Percentiles rank a stretch among this genome's conserved stretches.
These are phyloP conservation scores for Aspergillus calidoustus DNA, from an alignment of 2,329 filamentous ascomycete genomes.

Conservation along the genomic window DNA sequence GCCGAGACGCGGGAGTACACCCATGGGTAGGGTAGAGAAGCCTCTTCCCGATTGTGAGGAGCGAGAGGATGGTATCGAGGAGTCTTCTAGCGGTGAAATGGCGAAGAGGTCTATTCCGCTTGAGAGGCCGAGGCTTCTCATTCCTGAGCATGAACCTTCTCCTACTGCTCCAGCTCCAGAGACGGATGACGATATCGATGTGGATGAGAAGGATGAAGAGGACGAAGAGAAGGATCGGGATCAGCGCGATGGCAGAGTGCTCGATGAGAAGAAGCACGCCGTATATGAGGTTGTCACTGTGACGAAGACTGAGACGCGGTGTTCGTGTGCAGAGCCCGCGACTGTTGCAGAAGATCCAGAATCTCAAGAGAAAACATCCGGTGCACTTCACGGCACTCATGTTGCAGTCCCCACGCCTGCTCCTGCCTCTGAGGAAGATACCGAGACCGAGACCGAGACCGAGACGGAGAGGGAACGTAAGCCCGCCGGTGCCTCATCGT, in stretches of 20 bases:
- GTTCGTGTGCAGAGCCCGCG: neutral
- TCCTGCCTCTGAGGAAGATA: neutral
- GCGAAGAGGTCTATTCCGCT: no score
- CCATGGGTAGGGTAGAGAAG: constrained; percentile 11
- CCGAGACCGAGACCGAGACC: neutral
- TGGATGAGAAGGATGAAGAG: neutral
- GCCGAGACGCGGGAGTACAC: constrained; percentile 13
- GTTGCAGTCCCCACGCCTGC: neutral
- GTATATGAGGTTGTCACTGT: constrained; percentile 2
- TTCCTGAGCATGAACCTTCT: no score
- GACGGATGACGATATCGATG: neutral
- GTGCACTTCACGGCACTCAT: neutral
- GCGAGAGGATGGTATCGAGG: neutral
- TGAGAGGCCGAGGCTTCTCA: no score
- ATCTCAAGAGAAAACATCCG: neutral
- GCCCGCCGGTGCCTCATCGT: neutral
- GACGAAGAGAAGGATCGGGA: neutral
- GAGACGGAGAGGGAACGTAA: neutral
- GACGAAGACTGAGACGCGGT: constrained; percentile 1
- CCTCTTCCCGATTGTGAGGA: neutral
- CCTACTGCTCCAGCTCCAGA: no score
- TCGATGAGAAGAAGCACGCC: neutral
- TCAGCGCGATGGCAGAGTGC: no score
- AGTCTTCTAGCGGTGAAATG: neutral
- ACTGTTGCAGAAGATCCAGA: neutral